Base-by-base conservation (phyloP, 805 yeast genomes). In the Metschnikowia vanudenii region DNA sequence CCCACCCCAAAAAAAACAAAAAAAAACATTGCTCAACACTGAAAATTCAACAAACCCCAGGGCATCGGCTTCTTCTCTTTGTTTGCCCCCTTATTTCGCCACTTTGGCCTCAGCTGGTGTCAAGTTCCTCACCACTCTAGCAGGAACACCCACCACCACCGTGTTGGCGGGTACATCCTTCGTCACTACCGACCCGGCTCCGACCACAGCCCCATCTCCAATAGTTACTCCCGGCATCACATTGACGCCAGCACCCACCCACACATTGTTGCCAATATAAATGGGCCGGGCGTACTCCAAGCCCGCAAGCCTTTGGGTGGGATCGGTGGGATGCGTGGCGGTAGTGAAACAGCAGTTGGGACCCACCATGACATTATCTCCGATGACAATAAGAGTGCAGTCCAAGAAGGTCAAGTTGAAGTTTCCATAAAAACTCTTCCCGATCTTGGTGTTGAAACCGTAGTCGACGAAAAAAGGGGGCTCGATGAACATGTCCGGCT, bases 181-280 rank as follows among this genome's bases (percentile, higher is more conserved):
- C 16, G 76, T 73, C 18, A 85, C 88, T 2, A 83, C 82, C 7
- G 84, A 67, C 3, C 88, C 88, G 3, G 90, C 88, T 2, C 84
- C 91, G 36, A 85, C 70, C 1, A 81, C 80, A 3, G 75, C 73
- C 9, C 78, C 76, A 41, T 79, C 78, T 12, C 90, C 91, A 37
- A 85, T 72, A 1, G 75, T 78, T 10, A 82, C 83, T 8, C 90
- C 91, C 2, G 87, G 85, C 41, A 84, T 62, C 8, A 85, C 72
- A 1, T 68, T 66, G 13, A 67, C 79, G 34, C 72, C 70, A 1
- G 82, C 71, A 13, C 87, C 88, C 34, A 85, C 66, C 92, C 91
- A 85, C 8, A 82, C 86, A 50, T 78, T 76, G 59, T 80, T 73
- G 2, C 85, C 88, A 30, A 85, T 79, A 2, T 60, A 67, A 26